These are phyloP conservation scores for Crithidia fasciculata DNA, from an alignment of 208 protist species.

Conservation along the genomic window DNA sequence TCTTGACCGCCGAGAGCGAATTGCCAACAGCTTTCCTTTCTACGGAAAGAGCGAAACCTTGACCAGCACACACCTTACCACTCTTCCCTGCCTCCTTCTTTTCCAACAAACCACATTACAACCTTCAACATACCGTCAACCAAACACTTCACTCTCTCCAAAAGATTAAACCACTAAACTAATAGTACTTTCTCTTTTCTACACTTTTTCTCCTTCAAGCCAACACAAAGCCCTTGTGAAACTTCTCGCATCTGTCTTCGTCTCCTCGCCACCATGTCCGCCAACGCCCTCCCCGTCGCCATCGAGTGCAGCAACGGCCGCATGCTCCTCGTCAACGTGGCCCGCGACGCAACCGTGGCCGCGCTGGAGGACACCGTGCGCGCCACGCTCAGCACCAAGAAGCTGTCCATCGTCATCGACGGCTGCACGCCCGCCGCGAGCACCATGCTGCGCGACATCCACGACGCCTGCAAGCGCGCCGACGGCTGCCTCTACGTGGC, in stretches of 20 bases:
- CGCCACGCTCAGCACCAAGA: slow-evolving; percentile 4
- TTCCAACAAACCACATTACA: no score
- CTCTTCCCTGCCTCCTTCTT: no score
- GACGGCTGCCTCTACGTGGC: slow-evolving; percentile 31
- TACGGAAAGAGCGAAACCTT: no score
- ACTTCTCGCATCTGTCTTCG: neutral
- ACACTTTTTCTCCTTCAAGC: neutral
- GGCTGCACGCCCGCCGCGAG: slow-evolving; percentile 27
- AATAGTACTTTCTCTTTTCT: neutral
- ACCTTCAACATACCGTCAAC: no score
- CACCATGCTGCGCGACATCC: slow-evolving; percentile 20
- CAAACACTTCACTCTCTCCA: no score
- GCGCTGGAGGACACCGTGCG: slow-evolving; percentile 20
- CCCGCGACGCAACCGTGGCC: slow-evolving; percentile 25
- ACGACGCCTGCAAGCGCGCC: slow-evolving; percentile 16
- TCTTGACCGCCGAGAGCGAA: no score
- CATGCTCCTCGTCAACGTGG: slow-evolving; percentile 22
- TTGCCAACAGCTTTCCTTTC: no score
- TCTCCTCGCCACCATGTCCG: slow-evolving; percentile 2
- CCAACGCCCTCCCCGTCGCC: slow-evolving; percentile 14
- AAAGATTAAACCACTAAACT: no score
- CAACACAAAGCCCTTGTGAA: neutral
- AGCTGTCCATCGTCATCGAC: slow-evolving; percentile 31
- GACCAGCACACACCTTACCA: no score
- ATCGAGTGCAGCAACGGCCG: slow-evolving; percentile 18